Conservation (phyloP, 2,329 filamentous ascomycete species). For the Daldinia sp. region DNA sequence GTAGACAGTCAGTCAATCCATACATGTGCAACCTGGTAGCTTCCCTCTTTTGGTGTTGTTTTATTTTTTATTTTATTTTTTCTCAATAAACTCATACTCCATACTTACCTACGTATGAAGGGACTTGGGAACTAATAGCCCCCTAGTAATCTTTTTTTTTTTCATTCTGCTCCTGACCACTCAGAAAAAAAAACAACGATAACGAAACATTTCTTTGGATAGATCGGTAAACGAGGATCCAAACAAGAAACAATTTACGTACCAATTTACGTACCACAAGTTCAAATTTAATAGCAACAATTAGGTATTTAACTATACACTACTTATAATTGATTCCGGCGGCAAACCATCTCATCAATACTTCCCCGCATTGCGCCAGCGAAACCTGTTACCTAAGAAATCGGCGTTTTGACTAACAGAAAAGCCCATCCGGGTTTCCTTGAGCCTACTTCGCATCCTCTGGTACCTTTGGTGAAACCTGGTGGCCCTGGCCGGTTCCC, state of each 20-base stretch:
- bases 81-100: constrained; percentile 24
- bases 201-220: constrained; percentile 22
- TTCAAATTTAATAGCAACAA: constrained; percentile 25
- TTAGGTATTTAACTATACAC: neutral
- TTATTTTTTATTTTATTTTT: neutral
- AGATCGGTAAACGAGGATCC: constrained; percentile 25
- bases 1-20: neutral
- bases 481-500: constrained; percentile 22
- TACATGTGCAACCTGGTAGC: constrained; percentile 38
- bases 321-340: constrained; percentile 16
- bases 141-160: constrained; percentile 1
- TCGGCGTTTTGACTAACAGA: constrained; percentile 61
- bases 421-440: constrained; percentile 49
- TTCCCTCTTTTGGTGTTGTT: constrained; percentile 36
- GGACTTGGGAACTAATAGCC: constrained; percentile 4
- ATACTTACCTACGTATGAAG: constrained; percentile 39
- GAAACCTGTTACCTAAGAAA: constrained; percentile 61
- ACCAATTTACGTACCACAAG: constrained; percentile 22
- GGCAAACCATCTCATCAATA: constrained; percentile 44
- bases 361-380: constrained; percentile 59
- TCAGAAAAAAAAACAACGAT: constrained; percentile 14
- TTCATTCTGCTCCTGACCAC: neutral
- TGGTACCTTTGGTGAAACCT: constrained; percentile 39
- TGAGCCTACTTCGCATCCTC: constrained; percentile 28
- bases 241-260: constrained; percentile 23